Percentiles rank a stretch among this genome's conserved stretches.
These are phyloP conservation scores for Begonia peltatifolia DNA, from an alignment of 306 rosid genomes.

Conservation along the genomic window DNA sequence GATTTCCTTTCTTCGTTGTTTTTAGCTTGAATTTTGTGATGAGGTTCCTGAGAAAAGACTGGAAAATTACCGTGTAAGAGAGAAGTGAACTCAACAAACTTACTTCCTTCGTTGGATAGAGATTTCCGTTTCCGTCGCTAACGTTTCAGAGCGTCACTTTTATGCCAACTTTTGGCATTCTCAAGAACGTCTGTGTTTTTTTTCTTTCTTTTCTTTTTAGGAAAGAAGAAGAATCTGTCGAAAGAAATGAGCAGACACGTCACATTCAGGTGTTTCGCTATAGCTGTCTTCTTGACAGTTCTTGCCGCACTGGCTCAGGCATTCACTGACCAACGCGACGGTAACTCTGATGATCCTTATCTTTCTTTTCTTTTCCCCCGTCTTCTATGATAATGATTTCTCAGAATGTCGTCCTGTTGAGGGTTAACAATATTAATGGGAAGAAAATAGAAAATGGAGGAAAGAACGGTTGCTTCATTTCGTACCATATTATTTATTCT, in stretches of 20 bases:
- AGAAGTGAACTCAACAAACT: too few relatives aligned
- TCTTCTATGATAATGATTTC: neutral
- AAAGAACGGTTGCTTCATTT: too few relatives aligned
- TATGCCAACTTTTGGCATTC: neutral
- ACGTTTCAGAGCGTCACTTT: neutral
- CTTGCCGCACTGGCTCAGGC: constrained; percentile 32
- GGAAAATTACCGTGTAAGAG: too few relatives aligned
- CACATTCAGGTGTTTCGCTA: constrained; percentile 10
- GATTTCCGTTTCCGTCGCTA: too few relatives aligned
- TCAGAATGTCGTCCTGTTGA: neutral
- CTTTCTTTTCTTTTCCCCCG: neutral
- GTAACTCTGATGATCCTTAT: constrained; percentile 21
- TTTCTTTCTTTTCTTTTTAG: neutral
- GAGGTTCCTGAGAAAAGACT: too few relatives aligned
- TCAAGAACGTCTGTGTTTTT: constrained; percentile 4
- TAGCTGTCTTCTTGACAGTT: constrained; percentile 26
- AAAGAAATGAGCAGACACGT: constrained; percentile 25
- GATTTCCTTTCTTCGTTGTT: too few relatives aligned
- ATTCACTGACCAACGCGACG: constrained; percentile 32
- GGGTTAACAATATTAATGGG: neutral
- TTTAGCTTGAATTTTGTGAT: too few relatives aligned
- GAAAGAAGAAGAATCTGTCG: constrained; percentile 5
- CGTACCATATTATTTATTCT: too few relatives aligned
- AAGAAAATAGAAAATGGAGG: too few relatives aligned
- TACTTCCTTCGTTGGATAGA: too few relatives aligned